Conservation (phyloP, 257 asterid species). For the Salvia miltiorrhiza region DNA sequence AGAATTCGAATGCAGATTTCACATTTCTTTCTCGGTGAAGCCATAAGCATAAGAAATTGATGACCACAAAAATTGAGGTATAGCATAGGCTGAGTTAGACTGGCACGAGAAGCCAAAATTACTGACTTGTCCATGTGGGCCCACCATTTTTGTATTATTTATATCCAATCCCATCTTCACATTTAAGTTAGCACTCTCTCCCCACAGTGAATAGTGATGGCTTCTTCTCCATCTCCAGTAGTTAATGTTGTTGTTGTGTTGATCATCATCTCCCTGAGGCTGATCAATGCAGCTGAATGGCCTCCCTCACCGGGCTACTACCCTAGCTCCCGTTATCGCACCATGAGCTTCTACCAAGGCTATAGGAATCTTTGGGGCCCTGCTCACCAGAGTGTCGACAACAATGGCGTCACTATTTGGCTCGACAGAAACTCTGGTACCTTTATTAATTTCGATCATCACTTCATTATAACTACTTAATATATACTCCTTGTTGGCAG, state of each 20-base stretch:
- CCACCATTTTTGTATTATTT: slow-evolving; percentile 36
- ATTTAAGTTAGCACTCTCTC: slow-evolving; percentile 29
- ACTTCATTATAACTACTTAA: too few species aligned
- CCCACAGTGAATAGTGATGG: slow-evolving; percentile 18
- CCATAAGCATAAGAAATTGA: too few species aligned
- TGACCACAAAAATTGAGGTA: neutral
- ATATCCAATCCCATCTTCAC: slow-evolving; percentile 40
- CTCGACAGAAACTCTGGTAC: slow-evolving; percentile 76
- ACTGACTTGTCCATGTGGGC: slow-evolving; percentile 22
- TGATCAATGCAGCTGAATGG: slow-evolving; percentile 49
- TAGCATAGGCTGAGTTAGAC: neutral
- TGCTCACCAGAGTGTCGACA: slow-evolving; percentile 52
- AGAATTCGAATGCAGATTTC: too few species aligned
- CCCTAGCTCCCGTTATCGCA: slow-evolving; percentile 60
- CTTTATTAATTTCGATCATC: too few species aligned
- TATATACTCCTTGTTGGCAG: slow-evolving; percentile 34
- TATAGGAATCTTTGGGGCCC: slow-evolving; percentile 80
- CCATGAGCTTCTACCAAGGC: slow-evolving; percentile 60
- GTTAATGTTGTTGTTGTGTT: slow-evolving; percentile 15
- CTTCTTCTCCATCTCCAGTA: slow-evolving; percentile 25
- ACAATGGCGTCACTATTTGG: slow-evolving; percentile 75
- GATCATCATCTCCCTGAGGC: neutral
- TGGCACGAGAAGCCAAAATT: neutral
- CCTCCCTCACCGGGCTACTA: slow-evolving; percentile 80
- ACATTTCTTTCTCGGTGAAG: too few species aligned